phyloP scores from a whole-genome alignment of 2,329 filamentous ascomycete genomes.

The Fonsecaea multimorphosa region DNA sequence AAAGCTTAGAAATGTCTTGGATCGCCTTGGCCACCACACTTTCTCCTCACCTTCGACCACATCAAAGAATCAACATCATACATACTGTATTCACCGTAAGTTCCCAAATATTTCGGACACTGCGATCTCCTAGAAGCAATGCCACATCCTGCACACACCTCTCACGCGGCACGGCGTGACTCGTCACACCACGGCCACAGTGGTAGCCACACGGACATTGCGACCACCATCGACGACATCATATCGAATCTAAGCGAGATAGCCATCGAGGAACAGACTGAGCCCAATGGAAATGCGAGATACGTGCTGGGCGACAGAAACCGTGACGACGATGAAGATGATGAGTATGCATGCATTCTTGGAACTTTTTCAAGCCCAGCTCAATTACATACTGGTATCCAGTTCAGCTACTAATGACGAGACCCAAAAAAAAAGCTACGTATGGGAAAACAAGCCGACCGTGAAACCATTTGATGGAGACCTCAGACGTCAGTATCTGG shows the following conservation, averaged over 20 bases:
- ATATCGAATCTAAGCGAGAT: background rate
- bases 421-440: constrained; percentile 5
- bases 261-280: background rate
- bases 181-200: background rate
- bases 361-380: too few relatives aligned
- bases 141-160: background rate
- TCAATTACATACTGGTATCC: too few relatives aligned
- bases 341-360: background rate
- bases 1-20: background rate
- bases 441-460: background rate
- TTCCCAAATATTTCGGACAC: background rate
- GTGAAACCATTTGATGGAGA: constrained; percentile 2
- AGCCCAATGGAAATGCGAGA: background rate
- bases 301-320: background rate
- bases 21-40: background rate
- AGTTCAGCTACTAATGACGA: background rate
- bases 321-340: background rate
- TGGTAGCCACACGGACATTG: background rate
- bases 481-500: constrained; percentile 15
- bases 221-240: background rate
- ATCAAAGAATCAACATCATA: too few relatives aligned
- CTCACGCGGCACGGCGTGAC: background rate
- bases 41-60: background rate
- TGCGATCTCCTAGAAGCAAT: background rate
- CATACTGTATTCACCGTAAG: background rate